A percentile compares a stretch with the other conserved stretches of the same genome.
These are phyloP conservation scores for Sporothrix humicola DNA, from an alignment of 2,329 filamentous ascomycete species.

Conservation along the genomic window DNA sequence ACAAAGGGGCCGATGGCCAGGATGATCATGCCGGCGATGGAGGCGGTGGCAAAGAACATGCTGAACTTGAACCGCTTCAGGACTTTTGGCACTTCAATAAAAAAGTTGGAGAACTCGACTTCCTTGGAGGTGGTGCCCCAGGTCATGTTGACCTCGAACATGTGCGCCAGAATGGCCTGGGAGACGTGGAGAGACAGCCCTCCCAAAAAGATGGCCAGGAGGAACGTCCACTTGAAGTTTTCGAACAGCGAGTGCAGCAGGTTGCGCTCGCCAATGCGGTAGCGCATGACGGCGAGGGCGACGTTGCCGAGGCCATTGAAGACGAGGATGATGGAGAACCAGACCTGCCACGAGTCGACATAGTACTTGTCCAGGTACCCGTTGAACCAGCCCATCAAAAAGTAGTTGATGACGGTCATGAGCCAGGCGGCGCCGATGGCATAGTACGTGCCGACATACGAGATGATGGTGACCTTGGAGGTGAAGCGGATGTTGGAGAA, in stretches of 20 bases:
- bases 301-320: slow-evolving; percentile 78
- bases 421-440: slow-evolving; percentile 78
- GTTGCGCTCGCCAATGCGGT: slow-evolving; percentile 68
- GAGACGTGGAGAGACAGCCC: slow-evolving; percentile 81
- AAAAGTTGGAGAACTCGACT: slow-evolving; percentile 80
- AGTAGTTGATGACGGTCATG: slow-evolving; percentile 75
- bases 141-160: slow-evolving; percentile 84
- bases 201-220: slow-evolving; percentile 81
- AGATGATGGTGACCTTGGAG: slow-evolving; percentile 76
- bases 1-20: slow-evolving; percentile 68
- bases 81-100: slow-evolving; percentile 81
- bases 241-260: slow-evolving; percentile 63
- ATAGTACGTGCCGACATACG: slow-evolving; percentile 81
- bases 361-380: slow-evolving; percentile 81
- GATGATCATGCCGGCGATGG: slow-evolving; percentile 67
- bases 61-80: slow-evolving; percentile 78
- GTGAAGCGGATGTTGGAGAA: slow-evolving; percentile 75
- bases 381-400: slow-evolving; percentile 77
- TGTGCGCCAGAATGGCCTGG: slow-evolving; percentile 78
- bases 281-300: slow-evolving; percentile 73
- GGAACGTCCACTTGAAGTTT: slow-evolving; percentile 75
- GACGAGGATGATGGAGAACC: slow-evolving; percentile 79
- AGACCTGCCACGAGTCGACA: slow-evolving; percentile 77
- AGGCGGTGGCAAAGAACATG: slow-evolving; percentile 65
- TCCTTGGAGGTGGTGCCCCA: slow-evolving; percentile 89